phyloP scores from a whole-genome alignment of 208 protist species.

The Leishmania arabica region DNA sequence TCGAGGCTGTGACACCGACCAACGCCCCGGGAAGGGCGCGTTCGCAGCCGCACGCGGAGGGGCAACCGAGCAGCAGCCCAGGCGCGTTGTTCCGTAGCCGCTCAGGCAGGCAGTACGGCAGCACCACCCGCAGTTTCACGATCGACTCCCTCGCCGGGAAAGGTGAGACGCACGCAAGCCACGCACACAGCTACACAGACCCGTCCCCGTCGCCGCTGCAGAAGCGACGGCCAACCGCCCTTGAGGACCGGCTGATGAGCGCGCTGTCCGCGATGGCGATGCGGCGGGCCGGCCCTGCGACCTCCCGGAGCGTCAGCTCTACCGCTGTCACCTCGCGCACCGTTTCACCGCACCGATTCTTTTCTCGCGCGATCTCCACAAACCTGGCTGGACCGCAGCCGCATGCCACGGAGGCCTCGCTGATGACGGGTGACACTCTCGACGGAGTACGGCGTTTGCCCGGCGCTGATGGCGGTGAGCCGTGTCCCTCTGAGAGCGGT shows the following conservation, averaged over 20 bases:
- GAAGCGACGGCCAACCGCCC: slow-evolving; percentile 4
- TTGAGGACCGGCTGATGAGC: slow-evolving; percentile 20
- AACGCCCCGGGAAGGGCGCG: not conserved
- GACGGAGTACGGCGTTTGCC: not conserved
- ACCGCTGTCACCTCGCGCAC: not conserved
- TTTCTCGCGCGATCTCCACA: slow-evolving; percentile 9
- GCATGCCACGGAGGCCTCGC: slow-evolving; percentile 13
- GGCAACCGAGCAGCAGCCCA: not conserved
- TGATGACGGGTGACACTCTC: slow-evolving; percentile 5
- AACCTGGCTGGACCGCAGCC: slow-evolving; percentile 16
- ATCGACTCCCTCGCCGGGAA: not conserved
- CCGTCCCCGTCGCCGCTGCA: not conserved
- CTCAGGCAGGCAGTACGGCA: slow-evolving; percentile 15
- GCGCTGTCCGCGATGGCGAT: slow-evolving; percentile 11
- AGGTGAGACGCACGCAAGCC: not conserved
- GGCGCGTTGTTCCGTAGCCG: not conserved
- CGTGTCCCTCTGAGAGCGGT: slow-evolving; percentile 6
- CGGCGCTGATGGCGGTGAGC: not conserved
- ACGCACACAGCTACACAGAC: not conserved
- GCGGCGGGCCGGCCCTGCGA: slow-evolving; percentile 14
- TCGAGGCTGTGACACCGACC: not conserved
- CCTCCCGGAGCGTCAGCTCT: not conserved
- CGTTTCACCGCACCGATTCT: not conserved
- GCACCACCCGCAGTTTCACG: not conserved
- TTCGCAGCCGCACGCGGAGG: not conserved